Evolutionary conservation across 2,329 filamentous ascomycete species (phyloP).

Genomic region (Colletotrichum lindemuthianum): DNA sequence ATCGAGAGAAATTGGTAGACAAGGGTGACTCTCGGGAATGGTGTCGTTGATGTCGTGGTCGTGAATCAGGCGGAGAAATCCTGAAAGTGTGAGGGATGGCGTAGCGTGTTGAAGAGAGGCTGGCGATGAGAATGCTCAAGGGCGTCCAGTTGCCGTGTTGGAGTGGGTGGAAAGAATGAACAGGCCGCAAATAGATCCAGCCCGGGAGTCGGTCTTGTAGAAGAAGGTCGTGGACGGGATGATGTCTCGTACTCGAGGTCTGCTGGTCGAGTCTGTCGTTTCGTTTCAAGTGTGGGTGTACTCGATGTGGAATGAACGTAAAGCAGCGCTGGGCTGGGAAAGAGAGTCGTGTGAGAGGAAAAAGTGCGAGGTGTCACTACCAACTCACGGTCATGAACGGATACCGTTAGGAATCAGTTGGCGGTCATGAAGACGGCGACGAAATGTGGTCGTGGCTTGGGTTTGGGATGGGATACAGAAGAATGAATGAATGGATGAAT

Average conservation of each 20-base stretch:
- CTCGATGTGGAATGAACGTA: constrained; percentile 31
- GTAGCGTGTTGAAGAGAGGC: background rate
- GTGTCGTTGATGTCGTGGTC: constrained; percentile 30
- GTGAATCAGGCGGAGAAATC: constrained; percentile 25
- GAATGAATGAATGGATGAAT: constrained; percentile 38
- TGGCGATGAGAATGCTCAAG: constrained; percentile 20
- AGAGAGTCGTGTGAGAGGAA: constrained; percentile 30
- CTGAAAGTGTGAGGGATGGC: constrained; percentile 13
- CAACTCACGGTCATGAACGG: constrained; percentile 32
- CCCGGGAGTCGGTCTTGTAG: constrained; percentile 24
- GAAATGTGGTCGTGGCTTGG: constrained; percentile 5
- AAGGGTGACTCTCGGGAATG: background rate
- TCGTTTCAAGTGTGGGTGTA: constrained; percentile 11
- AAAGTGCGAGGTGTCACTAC: constrained; percentile 24
- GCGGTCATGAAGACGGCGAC: constrained; percentile 20
- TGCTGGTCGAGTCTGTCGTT: constrained; percentile 8
- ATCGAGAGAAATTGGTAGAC: constrained; percentile 2
- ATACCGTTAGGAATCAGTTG: background rate
- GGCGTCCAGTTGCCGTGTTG: constrained; percentile 9
- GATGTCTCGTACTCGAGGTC: constrained; percentile 4
- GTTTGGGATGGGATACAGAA: background rate
- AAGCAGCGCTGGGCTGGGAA: constrained; percentile 35
- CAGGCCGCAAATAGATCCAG: constrained; percentile 15
- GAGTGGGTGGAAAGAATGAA: constrained; percentile 35
- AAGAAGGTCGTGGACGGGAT: constrained; percentile 5